phyloP scores from a whole-genome alignment of 495 filamentous ascomycete species.

The Lichina pygmaea region DNA sequence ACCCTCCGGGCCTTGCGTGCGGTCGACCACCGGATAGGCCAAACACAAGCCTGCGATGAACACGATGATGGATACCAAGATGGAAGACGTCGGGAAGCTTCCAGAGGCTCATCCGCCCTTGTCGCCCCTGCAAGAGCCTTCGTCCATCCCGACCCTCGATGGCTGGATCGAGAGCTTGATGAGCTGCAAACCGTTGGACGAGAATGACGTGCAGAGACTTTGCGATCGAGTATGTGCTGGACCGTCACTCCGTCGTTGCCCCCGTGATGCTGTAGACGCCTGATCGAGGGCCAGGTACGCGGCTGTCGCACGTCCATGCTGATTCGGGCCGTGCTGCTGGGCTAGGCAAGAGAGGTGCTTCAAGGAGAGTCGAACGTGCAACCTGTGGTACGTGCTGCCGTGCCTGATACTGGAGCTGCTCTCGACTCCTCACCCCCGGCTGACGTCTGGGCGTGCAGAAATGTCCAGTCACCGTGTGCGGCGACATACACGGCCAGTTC shows the following conservation, averaged over 20 bases:
- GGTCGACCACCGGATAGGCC: no score
- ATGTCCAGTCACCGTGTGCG: constrained; percentile 83
- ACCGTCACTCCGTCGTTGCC: neutral
- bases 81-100: constrained; percentile 81
- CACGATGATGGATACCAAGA: constrained; percentile 73
- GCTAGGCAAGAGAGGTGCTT: constrained; percentile 77
- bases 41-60: neutral
- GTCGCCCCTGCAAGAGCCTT: constrained; percentile 44
- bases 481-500: constrained; percentile 84
- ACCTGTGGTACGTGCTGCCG: constrained; percentile 58
- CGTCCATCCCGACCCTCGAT: constrained; percentile 76
- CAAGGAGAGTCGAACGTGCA: constrained; percentile 97
- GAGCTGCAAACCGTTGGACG: constrained; percentile 91
- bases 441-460: constrained; percentile 23
- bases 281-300: neutral
- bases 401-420: neutral
- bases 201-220: constrained; percentile 81
- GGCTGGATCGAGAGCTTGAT: constrained; percentile 98
- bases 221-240: constrained; percentile 72
- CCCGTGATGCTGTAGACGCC: neutral
- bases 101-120: constrained; percentile 56
- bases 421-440: neutral
- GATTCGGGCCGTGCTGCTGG: constrained; percentile 3
- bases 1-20: no score
- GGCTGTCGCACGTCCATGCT: constrained; percentile 4